Base-by-base conservation (phyloP, 768 basidiomycete species). In the Russula earlei region DNA sequence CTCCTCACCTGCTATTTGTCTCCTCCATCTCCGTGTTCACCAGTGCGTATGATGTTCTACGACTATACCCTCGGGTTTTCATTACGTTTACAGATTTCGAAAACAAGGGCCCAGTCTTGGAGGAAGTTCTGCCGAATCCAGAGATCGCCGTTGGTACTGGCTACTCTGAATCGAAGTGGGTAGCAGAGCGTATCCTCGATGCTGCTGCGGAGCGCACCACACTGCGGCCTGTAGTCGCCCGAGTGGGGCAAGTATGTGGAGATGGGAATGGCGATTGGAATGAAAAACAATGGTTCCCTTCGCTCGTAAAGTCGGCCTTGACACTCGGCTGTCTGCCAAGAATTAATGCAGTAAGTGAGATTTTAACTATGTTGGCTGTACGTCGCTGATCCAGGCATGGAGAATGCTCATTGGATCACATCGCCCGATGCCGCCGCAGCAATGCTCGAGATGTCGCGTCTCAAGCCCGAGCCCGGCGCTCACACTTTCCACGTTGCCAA, bases 181-280 rank as follows among this genome's bases (percentile, higher is more conserved):
- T 62, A 31, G 49, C 55, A 17, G 60, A 63, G 49, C 60, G 61
- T 31, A 65, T 67, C 34, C 56, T 67, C 5, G 58, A 63, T 15
- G 59, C 59, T 24, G 59, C 65, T 29, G 54, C 54, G 29, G 58
- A 60, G 46, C 48, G 52, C 14, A 62, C 61, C 9, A 42, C 45
- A 8, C 33, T 60, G 24, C 49, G 36, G 29, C 61, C 61, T 20
- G 52, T 53, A 11, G 58, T 57, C 20, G 64, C 65, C 5, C 66
- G 67, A 27, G 54, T 68, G 2, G 67, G 67, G 1, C 67, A 68
- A 41, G 60, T 68, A 15, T 62, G 61, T 31, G 67, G 67, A n/a
- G 67, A 65, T 10, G 53, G 43, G 17, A 68, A 54, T 19, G 67
- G 67, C 25, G 48, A 52, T 25, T 68, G 67, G 67, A 68, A 66